Base-by-base conservation (phyloP, 139 green algal species). In the Bryopsis sp. region DNA sequence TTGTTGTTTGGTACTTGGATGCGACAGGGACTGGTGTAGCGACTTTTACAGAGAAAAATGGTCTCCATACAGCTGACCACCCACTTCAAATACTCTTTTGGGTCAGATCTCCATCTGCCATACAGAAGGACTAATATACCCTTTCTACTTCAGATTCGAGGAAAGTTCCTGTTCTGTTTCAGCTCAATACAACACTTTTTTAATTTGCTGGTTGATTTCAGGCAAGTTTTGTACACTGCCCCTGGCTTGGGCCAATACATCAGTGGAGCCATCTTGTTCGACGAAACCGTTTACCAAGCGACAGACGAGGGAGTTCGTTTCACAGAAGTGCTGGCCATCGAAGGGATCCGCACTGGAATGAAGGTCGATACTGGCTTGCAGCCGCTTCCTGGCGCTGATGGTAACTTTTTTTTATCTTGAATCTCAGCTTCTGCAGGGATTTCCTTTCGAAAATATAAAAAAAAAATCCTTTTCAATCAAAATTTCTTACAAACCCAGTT, bases 191-290 rank as follows among this genome's bases (percentile, higher is more conserved):
- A 11, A 50, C 43, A 11, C 15, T 15, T 15, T 15, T 15, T 50
- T 11, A 15, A 26, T 11, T 15, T 50, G 11, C 15, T 26, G 11
- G 32, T 31, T 11, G 43, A 5, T 39, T 65, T 47, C n/a, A 7
- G 58, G 4, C 32, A 67, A 3, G 57, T 74, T 15, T 65, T 80
- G 22, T 73, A 77, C 33, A 76, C 73, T 0, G n/a, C 75, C 8
- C 37, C 84, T 71, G 84, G 87, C 54, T 78, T 98, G 38, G 92
- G 93, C 38, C 74, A 98, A 78, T 95, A 96, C 81, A 92, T 98
- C 75, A 82, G 64, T 29, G 86, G 81, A 43, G 58, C 54, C 64
- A 98, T 98, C 82, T 89, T 98, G 85, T 97, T 97, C 83, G 94
- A 99, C 70, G 92, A 97, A 76, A 97, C 89, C 0, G 75, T 97